Base-by-base conservation (phyloP, 176 grass and related monocot genomes). In the Bromus sterilis region DNA sequence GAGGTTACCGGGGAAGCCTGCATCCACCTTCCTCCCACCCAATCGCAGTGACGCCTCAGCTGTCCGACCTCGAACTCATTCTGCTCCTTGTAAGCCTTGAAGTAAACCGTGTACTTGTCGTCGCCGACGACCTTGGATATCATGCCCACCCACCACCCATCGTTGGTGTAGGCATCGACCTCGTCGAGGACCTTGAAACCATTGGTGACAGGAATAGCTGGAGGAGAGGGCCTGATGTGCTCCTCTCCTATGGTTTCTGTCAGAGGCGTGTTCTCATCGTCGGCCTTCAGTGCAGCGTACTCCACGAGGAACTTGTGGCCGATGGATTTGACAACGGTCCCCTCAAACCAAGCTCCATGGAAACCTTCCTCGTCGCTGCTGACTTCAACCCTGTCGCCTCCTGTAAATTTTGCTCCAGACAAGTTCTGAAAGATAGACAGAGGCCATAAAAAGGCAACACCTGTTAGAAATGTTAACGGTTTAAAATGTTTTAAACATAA, bases 61-160 rank as follows among this genome's bases (percentile, higher is more conserved):
- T 93, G 86, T 1, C 84, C 79, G 13, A 66, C 60, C 56, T 82
- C 66, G 6, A 95, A 88, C 56, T 93, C 90, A 11, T 36, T 84
- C 77, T 95, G 92, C 83, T 98, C 96, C n/a, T 78, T 89, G 73
- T 64, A 93, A 21, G 88, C 23, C 72, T 68, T 93, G 84, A 95
- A 98, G 89, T 93, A 95, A 42, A 98, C 96, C 71, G 60, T 86
- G 74, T 88, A 98, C 14, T 13, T 87, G 12, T 65, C 26, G 11
- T 76, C 49, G 4, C 74, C 16, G 0, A 89, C 23, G 81, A 93
- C 90, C 79, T 95, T 88, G 49, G 95, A 93, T 33, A 98, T 62
- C 70, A 91, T 72, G 29, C 96, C 96, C 39, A 87, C 87, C 96
- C 95, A 98, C 95, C 95, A 98, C 5, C 79, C 96, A 4, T 91